These are phyloP conservation scores for Boletus edulis DNA, from an alignment of 768 basidiomycete genomes.

Conservation along the genomic window DNA sequence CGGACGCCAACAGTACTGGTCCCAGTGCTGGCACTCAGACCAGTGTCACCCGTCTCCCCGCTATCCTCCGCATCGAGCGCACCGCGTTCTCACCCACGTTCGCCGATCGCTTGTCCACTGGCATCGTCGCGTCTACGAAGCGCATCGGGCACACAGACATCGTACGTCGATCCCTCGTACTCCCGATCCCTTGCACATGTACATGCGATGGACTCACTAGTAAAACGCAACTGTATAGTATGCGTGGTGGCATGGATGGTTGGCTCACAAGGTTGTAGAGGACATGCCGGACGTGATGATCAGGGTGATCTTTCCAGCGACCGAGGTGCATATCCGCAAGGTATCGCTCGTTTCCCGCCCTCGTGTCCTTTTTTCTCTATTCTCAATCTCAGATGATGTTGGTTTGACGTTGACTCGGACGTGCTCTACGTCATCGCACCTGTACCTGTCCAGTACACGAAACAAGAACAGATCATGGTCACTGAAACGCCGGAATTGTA, in stretches of 20 bases:
- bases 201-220: background rate
- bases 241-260: constrained; percentile 75
- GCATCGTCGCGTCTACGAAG: constrained; percentile 41
- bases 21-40: background rate
- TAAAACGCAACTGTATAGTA: constrained; percentile 50
- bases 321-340: constrained; percentile 86
- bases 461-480: constrained; percentile 69
- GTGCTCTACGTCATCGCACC: no score
- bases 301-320: constrained; percentile 84
- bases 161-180: constrained; percentile 35
- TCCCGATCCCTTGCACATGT: background rate
- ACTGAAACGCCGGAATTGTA: constrained; percentile 84
- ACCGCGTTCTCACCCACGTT: constrained; percentile 55
- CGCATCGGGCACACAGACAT: constrained; percentile 66
- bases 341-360: background rate
- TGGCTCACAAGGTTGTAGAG: constrained; percentile 29
- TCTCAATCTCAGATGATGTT: no score
- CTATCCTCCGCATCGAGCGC: constrained; percentile 79
- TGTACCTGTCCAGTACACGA: constrained; percentile 60
- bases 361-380: background rate
- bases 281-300: constrained; percentile 71
- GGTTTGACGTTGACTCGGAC: no score
- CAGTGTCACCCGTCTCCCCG: constrained; percentile 36
- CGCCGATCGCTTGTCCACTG: constrained; percentile 35
- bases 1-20: background rate